Percentiles rank a stretch among this genome's conserved stretches.
phyloP scores from a whole-genome alignment of 495 filamentous ascomycete species.

The Penicillium bialowiezense region DNA sequence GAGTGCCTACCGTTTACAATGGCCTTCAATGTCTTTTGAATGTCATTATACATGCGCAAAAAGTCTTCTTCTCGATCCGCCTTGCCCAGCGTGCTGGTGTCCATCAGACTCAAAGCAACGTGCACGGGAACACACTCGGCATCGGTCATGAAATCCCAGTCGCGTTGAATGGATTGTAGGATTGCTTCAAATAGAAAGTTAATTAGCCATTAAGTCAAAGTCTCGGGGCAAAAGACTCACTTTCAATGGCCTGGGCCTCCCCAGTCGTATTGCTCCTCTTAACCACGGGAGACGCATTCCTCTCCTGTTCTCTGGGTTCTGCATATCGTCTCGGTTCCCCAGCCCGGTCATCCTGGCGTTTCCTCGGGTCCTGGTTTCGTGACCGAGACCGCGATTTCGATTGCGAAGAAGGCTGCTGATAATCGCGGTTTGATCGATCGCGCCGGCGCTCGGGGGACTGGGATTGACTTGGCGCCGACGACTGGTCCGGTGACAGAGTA shows the following conservation, averaged over 20 bases:
- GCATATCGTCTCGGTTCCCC: slow-evolving; percentile 22
- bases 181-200: slow-evolving; percentile 44
- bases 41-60: slow-evolving; percentile 71
- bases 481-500: slow-evolving; percentile 20
- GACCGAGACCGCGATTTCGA: slow-evolving; percentile 37
- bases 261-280: slow-evolving; percentile 8
- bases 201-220: not conserved
- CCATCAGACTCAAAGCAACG: slow-evolving; percentile 87
- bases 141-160: slow-evolving; percentile 89
- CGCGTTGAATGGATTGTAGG: slow-evolving; percentile 69
- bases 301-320: slow-evolving; percentile 23
- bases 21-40: slow-evolving; percentile 86
- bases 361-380: slow-evolving; percentile 27
- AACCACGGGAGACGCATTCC: slow-evolving; percentile 13
- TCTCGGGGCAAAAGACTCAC: slow-evolving; percentile 19
- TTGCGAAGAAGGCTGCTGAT: slow-evolving; percentile 19
- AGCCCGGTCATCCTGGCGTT: slow-evolving; percentile 29
- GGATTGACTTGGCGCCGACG: slow-evolving; percentile 18
- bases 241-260: slow-evolving; percentile 41
- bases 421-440: slow-evolving; percentile 35
- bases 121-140: slow-evolving; percentile 88
- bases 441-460: slow-evolving; percentile 37
- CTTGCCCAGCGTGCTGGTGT: slow-evolving; percentile 87
- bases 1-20: slow-evolving; percentile 73
- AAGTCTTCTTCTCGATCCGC: slow-evolving; percentile 85